Evolutionary conservation across 1,139 yeast species (phyloP).

Genomic region (Martiniozyma asiatica): DNA sequence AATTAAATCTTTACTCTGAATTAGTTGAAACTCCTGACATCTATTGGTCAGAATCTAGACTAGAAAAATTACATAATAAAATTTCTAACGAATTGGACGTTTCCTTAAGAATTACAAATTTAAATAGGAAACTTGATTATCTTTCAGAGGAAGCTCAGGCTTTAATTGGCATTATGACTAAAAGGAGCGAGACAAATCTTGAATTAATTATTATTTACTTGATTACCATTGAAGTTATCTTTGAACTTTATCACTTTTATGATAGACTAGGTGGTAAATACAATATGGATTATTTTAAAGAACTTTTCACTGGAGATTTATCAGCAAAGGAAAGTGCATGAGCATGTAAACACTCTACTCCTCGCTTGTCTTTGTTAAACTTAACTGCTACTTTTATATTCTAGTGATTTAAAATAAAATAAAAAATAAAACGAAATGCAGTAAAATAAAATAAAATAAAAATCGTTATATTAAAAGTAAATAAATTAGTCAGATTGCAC

Average conservation of each 20-base stretch:
- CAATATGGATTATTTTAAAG: constrained; percentile 10
- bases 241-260: constrained; percentile 57
- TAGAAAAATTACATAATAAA: constrained; percentile 62
- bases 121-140: constrained; percentile 78
- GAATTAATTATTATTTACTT: constrained; percentile 83
- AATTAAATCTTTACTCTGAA: constrained; percentile 76
- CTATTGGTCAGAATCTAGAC: constrained; percentile 83
- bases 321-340: too few relatives aligned
- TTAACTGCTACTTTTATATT: too few relatives aligned
- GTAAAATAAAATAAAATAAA: too few relatives aligned
- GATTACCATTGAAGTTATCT: constrained; percentile 73
- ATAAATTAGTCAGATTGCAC: too few relatives aligned
- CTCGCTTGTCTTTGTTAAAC: too few relatives aligned
- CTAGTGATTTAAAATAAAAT: too few relatives aligned
- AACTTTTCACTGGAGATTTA: constrained; percentile 4
- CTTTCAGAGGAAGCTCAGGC: constrained; percentile 84
- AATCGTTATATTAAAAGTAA: too few relatives aligned
- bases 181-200: constrained; percentile 60
- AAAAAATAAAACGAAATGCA: too few relatives aligned
- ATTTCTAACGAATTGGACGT: constrained; percentile 67
- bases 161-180: constrained; percentile 60
- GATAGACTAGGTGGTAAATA: constrained; percentile 26
- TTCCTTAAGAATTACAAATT: constrained; percentile 59
- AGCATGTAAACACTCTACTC: too few relatives aligned
- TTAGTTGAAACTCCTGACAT: constrained; percentile 85